Conservation (phyloP, 345 rosid species). For the Eucalyptus cloeziana region DNA sequence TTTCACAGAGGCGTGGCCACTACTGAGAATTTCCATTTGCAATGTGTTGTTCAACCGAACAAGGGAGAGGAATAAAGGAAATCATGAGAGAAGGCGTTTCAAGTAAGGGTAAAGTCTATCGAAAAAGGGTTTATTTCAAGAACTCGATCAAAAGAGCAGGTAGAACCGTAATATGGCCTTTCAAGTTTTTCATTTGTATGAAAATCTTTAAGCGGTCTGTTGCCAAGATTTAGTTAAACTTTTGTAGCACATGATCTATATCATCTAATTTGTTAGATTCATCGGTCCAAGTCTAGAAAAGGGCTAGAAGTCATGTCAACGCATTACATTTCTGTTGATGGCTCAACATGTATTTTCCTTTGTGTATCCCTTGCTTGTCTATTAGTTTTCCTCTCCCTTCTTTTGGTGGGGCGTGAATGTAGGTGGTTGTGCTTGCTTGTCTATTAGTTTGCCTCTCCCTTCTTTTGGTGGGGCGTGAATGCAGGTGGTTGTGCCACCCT, state of each 20-base stretch:
- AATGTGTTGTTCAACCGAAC: too few relatives aligned
- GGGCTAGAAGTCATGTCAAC: background rate
- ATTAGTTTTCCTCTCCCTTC: background rate
- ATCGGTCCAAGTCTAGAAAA: background rate
- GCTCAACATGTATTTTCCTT: background rate
- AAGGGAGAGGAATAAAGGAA: too few relatives aligned
- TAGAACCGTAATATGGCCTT: too few relatives aligned
- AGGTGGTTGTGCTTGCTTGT: too few relatives aligned
- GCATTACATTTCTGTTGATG: background rate
- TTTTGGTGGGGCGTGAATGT: background rate
- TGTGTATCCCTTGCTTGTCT: background rate
- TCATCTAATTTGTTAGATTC: background rate
- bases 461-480: background rate
- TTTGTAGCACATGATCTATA: background rate
- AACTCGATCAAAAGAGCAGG: too few relatives aligned
- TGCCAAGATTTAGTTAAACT: background rate
- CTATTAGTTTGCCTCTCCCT: background rate
- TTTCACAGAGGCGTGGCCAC: accelerated
- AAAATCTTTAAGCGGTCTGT: background rate
- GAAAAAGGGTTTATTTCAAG: too few relatives aligned
- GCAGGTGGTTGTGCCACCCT: background rate
- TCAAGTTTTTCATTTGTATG: background rate
- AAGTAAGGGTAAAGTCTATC: too few relatives aligned
- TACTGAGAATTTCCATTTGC: too few relatives aligned
- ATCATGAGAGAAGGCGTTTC: too few relatives aligned